Percentiles rank a stretch among this genome's conserved stretches.
phyloP scores from a whole-genome alignment of 257 asterid species.

The Marsdenia floribunda region DNA sequence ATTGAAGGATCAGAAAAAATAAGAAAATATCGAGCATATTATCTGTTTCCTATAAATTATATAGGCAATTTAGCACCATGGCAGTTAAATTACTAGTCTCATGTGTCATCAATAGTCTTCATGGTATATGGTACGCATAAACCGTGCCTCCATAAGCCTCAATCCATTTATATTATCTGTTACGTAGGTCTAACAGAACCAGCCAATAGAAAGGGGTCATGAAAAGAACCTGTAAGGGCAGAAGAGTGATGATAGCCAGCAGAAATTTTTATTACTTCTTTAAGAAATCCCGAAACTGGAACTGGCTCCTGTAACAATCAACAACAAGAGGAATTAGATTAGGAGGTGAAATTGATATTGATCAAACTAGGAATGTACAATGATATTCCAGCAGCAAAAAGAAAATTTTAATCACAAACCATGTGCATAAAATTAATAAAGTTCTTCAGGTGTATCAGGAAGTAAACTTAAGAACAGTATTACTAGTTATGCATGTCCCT shows the following conservation, averaged over 20 bases:
- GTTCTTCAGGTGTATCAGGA: not conserved
- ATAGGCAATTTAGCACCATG: not conserved
- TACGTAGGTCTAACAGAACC: not conserved
- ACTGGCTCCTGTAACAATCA: conserved; percentile 57
- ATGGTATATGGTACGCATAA: not conserved
- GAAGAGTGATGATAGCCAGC: conserved; percentile 97
- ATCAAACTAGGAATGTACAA: not conserved
- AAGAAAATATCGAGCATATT: not conserved
- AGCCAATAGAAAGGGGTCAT: conserved; percentile 1
- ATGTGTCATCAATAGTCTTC: not conserved
- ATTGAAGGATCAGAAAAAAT: not conserved
- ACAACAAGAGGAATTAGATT: not conserved
- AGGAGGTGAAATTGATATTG: not conserved
- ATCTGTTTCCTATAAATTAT: not conserved
- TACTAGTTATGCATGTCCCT: not conserved
- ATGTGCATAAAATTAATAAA: not conserved
- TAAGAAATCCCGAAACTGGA: conserved; percentile 55
- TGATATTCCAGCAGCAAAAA: not conserved
- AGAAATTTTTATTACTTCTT: conserved; percentile 51
- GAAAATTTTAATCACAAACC: not conserved
- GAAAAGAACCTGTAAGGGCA: conserved; percentile 73
- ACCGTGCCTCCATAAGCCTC: not conserved
- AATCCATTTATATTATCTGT: not conserved
- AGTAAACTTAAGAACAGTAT: not conserved
- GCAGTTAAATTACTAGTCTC: not conserved